Base-by-base conservation (phyloP, 805 yeast genomes). In the Candida sanyiensis region DNA sequence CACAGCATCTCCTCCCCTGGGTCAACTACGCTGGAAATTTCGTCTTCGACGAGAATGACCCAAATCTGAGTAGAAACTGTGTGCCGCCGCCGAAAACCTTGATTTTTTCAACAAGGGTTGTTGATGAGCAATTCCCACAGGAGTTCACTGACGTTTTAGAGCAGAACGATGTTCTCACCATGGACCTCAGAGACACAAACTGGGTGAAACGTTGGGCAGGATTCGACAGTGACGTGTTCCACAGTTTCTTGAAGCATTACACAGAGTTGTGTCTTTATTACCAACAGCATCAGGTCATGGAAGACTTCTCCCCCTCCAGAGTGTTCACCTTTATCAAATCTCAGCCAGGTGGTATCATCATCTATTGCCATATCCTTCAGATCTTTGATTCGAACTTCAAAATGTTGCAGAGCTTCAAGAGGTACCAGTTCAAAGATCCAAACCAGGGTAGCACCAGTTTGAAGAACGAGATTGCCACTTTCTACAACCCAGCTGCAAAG, bases 141-240 rank as follows among this genome's bases (percentile, higher is more conserved):
- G 29, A 38, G 11, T 39, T 19, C n/a, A 6, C 28, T 24, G 42
- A 38, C 15, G n/a, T 18, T 16, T 17, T 42, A 15, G 39, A 34
- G n/a, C 31, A 32, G 4, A 9, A 42, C 73, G 77, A 33, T 52
- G 64, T 39, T 7, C 26, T 52, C 3, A 18, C 16, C 4, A 44
- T 54, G 11, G 79, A 79, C 43, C 77, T 83, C 7, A 70, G 63
- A 42, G 84, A 82, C 6, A 51, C 66, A 19, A 34, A 46, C 5
- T 79, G 86, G 86, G 80, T 76, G 8, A 62, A 69, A 40, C 62
- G 77, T 47, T 80, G 85, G 85, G 65, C 70, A 38, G 62, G 68
- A 36, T 60, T 70, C 40, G 82, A 76, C 44, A 64, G 75, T 39
- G 80, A 76, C 48, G 60, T 79, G 3, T 79, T 79, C 57, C 67